A percentile compares a stretch with the other conserved stretches of the same genome.
phyloP scores from a whole-genome alignment of 164 flowering plant genomes.

The Umbilicus rupestris region DNA sequence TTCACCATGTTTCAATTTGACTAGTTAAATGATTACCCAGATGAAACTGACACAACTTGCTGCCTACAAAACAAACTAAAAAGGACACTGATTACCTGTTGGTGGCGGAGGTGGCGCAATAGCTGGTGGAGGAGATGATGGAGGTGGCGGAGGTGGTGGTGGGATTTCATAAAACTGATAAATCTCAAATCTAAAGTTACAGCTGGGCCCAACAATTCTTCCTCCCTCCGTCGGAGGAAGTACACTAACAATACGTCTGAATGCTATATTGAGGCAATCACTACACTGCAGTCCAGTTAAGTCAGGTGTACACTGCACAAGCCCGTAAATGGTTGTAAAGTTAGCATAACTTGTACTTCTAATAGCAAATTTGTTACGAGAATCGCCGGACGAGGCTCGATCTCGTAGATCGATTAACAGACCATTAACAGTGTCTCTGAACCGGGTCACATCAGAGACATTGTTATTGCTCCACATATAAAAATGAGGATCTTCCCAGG shows the following conservation, averaged over 20 bases:
- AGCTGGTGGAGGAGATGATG: not conserved
- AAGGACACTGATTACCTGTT: not conserved
- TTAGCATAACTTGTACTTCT: not conserved
- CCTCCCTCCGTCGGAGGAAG: constrained; percentile 8
- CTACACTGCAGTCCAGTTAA: constrained; percentile 12
- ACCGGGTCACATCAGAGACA: not conserved
- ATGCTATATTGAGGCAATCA: constrained; percentile 11
- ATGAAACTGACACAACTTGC: too few relatives aligned
- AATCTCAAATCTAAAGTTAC: constrained; percentile 17
- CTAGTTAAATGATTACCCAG: too few relatives aligned
- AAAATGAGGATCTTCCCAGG: not conserved
- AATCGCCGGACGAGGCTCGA: constrained; percentile 14
- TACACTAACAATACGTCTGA: not conserved
- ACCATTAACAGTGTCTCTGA: not conserved
- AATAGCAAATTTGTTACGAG: constrained; percentile 7
- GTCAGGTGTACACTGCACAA: constrained; percentile 34
- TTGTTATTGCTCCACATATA: not conserved
- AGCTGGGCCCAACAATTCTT: constrained; percentile 12
- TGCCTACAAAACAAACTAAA: not conserved
- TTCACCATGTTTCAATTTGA: too few relatives aligned
- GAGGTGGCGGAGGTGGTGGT: not conserved
- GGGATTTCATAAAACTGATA: constrained; percentile 6
- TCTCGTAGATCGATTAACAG: not conserved
- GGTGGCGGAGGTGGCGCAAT: not conserved
- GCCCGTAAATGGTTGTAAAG: constrained; percentile 14